Percentiles rank a stretch among this genome's conserved stretches.
phyloP scores from a whole-genome alignment of 1,284 basidiomycete species.

The Cystobasidium slooffiae region DNA sequence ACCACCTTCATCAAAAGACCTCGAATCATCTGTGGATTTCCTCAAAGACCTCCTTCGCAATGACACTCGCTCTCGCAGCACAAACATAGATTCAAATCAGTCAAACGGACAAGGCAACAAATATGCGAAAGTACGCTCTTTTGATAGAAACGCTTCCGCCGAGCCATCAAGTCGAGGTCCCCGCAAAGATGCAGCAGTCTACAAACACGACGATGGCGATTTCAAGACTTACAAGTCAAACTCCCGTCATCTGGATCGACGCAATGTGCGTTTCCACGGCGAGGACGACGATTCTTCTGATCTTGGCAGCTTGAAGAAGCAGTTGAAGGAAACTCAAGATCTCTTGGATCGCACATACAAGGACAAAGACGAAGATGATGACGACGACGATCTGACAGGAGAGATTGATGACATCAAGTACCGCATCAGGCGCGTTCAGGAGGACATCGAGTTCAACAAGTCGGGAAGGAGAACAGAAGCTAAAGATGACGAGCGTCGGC shows the following conservation, averaged over 20 bases:
- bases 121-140: slow-evolving; percentile 53
- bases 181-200: slow-evolving; percentile 86
- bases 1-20: slow-evolving; percentile 88
- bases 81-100: slow-evolving; percentile 27
- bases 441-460: slow-evolving; percentile 87
- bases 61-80: slow-evolving; percentile 67
- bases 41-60: slow-evolving; percentile 87
- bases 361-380: slow-evolving; percentile 79
- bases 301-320: slow-evolving; percentile 82
- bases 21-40: slow-evolving; percentile 88
- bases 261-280: slow-evolving; percentile 73
- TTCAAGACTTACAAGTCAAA: slow-evolving; percentile 79
- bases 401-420: slow-evolving; percentile 89
- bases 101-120: slow-evolving; percentile 44
- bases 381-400: slow-evolving; percentile 85
- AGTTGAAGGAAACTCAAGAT: slow-evolving; percentile 78
- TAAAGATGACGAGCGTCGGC: slow-evolving; percentile 84
- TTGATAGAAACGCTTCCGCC: slow-evolving; percentile 55
- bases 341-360: slow-evolving; percentile 77
- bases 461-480: slow-evolving; percentile 73
- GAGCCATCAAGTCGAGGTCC: slow-evolving; percentile 64
- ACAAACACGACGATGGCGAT: slow-evolving; percentile 74
- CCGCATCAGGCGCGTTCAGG: slow-evolving; percentile 83
- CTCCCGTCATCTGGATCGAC: slow-evolving; percentile 84
- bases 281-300: slow-evolving; percentile 69